Evolutionary conservation across 2,329 filamentous ascomycete genomes (phyloP), one percentile per base, ranked within the genome.

Genomic region (Neofusicoccum umdonicola): DNA sequence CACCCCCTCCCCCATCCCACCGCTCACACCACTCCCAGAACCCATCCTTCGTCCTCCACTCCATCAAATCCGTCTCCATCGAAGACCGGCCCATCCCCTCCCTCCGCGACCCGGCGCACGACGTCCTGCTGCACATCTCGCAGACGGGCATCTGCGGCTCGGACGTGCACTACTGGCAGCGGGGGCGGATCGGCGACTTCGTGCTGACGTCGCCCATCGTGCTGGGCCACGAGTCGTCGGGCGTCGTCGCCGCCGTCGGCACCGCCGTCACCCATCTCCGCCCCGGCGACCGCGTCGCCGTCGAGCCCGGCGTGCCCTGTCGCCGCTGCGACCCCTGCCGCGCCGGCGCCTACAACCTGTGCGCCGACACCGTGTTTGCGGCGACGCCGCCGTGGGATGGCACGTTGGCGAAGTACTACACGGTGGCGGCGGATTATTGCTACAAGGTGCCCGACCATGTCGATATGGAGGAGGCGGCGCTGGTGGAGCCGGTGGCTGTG

Each of bases 31-130:
- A 7, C 13, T 35, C 12, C n/a, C 37, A 68, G 75, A 84, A 82
- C 69, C 79, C 73, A 0, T 78, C 82, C 7, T 83, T 83, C 66
- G 82, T 83, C 45, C 77, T 84, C 12, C 77, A 77, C 45, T 77
- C 78, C 4, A 69, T 83, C 58, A 77, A 81, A 66, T 73, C 80
- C 35, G 78, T 82, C 57, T 72, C 73, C 8, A 79, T 84, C 54
- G 80, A 84, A 68, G 72, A 82, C 65, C 77, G 80, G 0, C 71
- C 77, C 0, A 72, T 79, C 5, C 81, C 81, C 1, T 58, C 69
- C 11, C 64, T 71, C 0, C 66, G 67, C 56, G 34, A 35, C 8
- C 65, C 69, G 4, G 52, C 64, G 9, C 64, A 66, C 50, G 67
- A 68, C 48, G 67, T 67, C 5, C 47, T 52, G 3, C 27, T 68